phyloP scores from a whole-genome alignment of 106 monocot genomes.

The Vanilla planifolia region DNA sequence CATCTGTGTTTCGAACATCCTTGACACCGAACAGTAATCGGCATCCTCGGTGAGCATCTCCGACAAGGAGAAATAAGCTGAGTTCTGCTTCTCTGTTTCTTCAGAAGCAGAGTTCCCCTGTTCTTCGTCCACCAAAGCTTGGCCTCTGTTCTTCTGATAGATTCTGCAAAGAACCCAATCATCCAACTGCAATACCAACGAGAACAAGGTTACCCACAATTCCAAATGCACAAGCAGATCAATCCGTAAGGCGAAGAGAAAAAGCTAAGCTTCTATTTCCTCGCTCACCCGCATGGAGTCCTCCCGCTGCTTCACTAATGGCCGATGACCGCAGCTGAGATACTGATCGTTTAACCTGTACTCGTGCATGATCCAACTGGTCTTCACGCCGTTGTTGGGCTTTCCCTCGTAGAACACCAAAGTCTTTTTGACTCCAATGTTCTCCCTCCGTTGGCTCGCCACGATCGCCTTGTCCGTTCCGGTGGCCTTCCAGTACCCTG shows the following conservation, averaged over 20 bases:
- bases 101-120: neutral
- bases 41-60: conserved; percentile 16
- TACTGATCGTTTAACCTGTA: conserved; percentile 35
- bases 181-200: conserved; percentile 18
- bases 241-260: neutral
- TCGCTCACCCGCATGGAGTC: conserved; percentile 22
- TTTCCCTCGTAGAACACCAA: conserved; percentile 29
- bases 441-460: conserved; percentile 4
- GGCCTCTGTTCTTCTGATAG: conserved; percentile 15
- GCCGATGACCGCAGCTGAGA: neutral
- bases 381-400: conserved; percentile 29
- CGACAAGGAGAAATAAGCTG: conserved; percentile 11
- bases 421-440: conserved; percentile 22
- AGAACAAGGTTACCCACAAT: neutral
- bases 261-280: neutral
- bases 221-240: neutral
- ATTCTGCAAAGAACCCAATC: conserved; percentile 32
- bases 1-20: conserved; percentile 8
- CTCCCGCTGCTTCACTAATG: conserved; percentile 1
- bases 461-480: conserved; percentile 25
- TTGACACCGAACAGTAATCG: conserved; percentile 11
- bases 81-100: neutral
- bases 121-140: neutral
- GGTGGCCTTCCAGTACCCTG: conserved; percentile 35
- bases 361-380: conserved; percentile 84